Evolutionary conservation across 2,329 filamentous ascomycete species (phyloP).

Genomic region (Calcarisporium arbuscula): DNA sequence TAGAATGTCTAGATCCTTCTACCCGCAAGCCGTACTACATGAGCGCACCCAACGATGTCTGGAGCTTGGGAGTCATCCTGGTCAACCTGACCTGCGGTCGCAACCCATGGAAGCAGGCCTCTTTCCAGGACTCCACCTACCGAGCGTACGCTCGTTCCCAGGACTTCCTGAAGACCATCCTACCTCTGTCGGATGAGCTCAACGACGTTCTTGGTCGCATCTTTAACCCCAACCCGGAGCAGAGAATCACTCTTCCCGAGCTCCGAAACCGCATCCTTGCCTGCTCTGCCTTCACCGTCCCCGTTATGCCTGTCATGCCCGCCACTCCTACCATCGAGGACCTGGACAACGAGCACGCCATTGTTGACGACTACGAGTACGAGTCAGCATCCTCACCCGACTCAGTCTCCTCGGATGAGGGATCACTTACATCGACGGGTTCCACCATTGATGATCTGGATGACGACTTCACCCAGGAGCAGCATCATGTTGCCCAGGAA

Average conservation of each 20-base stretch:
- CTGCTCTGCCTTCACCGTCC: slow-evolving; percentile 67
- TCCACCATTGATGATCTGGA: slow-evolving; percentile 47
- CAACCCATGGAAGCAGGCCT: slow-evolving; percentile 98
- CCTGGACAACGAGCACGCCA: slow-evolving; percentile 41
- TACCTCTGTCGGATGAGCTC: slow-evolving; percentile 83
- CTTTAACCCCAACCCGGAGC: slow-evolving; percentile 78
- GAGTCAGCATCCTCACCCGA: slow-evolving; percentile 44
- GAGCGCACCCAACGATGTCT: slow-evolving; percentile 92
- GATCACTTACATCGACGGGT: slow-evolving; percentile 48
- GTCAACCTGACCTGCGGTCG: slow-evolving; percentile 97
- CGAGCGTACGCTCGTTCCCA: slow-evolving; percentile 79
- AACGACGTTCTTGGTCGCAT: slow-evolving; percentile 81
- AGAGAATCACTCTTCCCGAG: slow-evolving; percentile 75
- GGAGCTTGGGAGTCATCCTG: slow-evolving; percentile 95
- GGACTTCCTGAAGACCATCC: slow-evolving; percentile 85
- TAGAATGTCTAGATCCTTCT: slow-evolving; percentile 84
- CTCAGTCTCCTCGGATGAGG: slow-evolving; percentile 46
- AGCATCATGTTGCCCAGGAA: slow-evolving; percentile 33
- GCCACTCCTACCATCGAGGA: slow-evolving; percentile 39
- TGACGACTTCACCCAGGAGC: slow-evolving; percentile 41
- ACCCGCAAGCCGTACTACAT: slow-evolving; percentile 72
- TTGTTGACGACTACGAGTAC: slow-evolving; percentile 37
- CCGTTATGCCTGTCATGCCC: slow-evolving; percentile 26
- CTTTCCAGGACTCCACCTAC: slow-evolving; percentile 89
- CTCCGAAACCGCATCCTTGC: slow-evolving; percentile 69